Base-by-base conservation (phyloP, 352 stramenopile genomes). In the Peronosclerospora sorghi region DNA sequence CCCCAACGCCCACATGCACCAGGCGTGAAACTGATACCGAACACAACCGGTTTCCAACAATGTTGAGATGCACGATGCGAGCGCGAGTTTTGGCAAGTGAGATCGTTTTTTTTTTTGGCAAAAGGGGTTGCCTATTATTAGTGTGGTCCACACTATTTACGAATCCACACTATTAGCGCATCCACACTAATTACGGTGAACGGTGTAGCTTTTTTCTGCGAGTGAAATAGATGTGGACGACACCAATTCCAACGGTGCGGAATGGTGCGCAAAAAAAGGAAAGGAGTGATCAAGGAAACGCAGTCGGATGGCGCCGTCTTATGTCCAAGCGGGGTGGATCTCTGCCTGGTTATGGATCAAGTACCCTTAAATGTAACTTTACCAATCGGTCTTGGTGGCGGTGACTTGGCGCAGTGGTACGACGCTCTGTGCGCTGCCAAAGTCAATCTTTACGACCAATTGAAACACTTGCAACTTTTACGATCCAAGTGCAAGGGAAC, bases 261-360 rank as follows among this genome's bases (percentile, higher is more conserved):
- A 21, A 90, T 86, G 74, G 70, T 87, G 58, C 77, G 77, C 48
- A 86, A 80, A 61, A 90, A 90, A 61, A 70, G 66, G 42, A 86
- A 86, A 48, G 73, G 65, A 14, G 51, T 84, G 24, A 56, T 82
- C 24, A 86, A 85, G 54, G 73, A 75, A 46, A 56, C 63, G 48
- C 46, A 64, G 29, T 45, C 49, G 0, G 51, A 47, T 19, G 47
- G 51, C 41, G 54, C 23, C 15, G 45, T 37, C 10, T 35, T 48
- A 14, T 49, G 50, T 28, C 73, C 72, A 1, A 34, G 27, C 8
- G 57, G 66, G 9, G 57, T 76, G 1, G 43, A 74, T 8, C 41
- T 89, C 27, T 37, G 32, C 8, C 12, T 19, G 1, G 41, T 78
- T 5, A 28, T 77, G 2, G 3, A 43, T 0, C 32, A 59, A 0